Base-by-base conservation (phyloP, 2,329 filamentous ascomycete genomes). In the Immersiporthe knoxdaviesiana region DNA sequence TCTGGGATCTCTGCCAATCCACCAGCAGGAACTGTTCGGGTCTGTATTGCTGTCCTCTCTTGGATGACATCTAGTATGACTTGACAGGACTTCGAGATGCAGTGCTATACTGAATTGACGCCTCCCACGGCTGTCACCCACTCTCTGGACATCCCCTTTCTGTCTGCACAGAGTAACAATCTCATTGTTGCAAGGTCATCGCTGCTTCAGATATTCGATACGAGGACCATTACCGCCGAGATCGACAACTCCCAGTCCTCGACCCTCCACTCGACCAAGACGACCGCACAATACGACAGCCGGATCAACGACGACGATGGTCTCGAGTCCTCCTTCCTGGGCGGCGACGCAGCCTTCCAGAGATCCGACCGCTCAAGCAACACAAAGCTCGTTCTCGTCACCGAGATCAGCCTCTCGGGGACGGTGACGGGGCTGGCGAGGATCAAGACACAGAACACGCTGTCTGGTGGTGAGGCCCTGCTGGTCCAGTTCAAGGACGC, bases 81-180 rank as follows among this genome's bases (percentile, higher is more conserved):
- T 68, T 60, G 52, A 58, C 58, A 74, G 76, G 72, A 74, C 75
- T 65, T 65, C 52, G 72, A 63, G 27, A 98, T 98, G 95, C 95
- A 98, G 88, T 97, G 93, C 85, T 98, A 98, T 83, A 94, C 93
- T 77, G 96, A 99, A 86, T 86, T 99, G 79, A 90, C 93, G 79
- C 92, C 95, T 84, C 94, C 96, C 67, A 97, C 94, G 79, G 94
- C 94, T 79, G 94, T 98, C 81, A 94, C 93, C 76, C 92, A 97
- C 82, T 93, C 94, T 73, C 82, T 97, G 76, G 87, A 85, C 70
- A 82, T 97, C 54, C 88, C 94, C 47, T 94, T 99, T 77, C 85
- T 91, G 61, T 91, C 91, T 61, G 81, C 92, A 63, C 86, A 90
- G 73, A 89, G 92, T 75, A 91, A 87, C 79, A 97, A 98, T 79